Conservation (phyloP, 2,329 filamentous ascomycete species). For the Coniochaeta prunicola region DNA sequence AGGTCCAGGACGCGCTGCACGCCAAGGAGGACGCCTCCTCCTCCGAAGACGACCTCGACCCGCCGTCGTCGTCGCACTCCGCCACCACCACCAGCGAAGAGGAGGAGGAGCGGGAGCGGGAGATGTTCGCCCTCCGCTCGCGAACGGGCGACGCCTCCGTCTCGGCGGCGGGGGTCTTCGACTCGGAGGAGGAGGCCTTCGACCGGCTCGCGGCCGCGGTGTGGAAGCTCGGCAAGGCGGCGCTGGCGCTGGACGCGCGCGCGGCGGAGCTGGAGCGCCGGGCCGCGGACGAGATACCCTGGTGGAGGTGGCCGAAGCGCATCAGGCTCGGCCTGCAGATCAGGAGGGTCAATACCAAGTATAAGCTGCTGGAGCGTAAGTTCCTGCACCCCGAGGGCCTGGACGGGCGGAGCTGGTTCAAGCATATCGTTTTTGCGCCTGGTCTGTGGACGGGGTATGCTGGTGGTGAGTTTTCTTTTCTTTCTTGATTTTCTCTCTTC, state of each 20-base stretch:
- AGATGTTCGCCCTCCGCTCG: conserved; percentile 27
- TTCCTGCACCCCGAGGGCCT: conserved; percentile 73
- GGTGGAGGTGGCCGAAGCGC: conserved; percentile 71
- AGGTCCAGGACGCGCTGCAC: conserved; percentile 42
- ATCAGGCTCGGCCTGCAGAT: conserved; percentile 47
- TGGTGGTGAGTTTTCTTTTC: conserved; percentile 43
- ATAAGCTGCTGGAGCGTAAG: conserved; percentile 75
- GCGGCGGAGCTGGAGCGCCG: conserved; percentile 28
- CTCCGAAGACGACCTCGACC: not conserved
- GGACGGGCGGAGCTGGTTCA: conserved; percentile 80
- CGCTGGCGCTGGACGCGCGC: conserved; percentile 36
- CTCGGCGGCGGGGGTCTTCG: conserved; percentile 1
- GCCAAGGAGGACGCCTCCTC: conserved; percentile 5
- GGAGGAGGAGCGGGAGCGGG: conserved; percentile 18
- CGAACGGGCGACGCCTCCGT: conserved; percentile 7
- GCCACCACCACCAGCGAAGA: no score
- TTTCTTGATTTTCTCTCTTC: not conserved
- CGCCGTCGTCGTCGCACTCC: not conserved
- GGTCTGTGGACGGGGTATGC: conserved; percentile 88
- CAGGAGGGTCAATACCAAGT: conserved; percentile 64
- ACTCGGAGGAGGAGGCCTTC: conserved; percentile 9
- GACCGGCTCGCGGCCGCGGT: conserved; percentile 24
- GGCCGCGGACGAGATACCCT: conserved; percentile 48
- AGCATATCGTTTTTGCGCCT: conserved; percentile 89
- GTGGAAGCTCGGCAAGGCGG: conserved; percentile 24